Conservation (phyloP, 177 flowering plant genomes). For the Tripterygium wilfordii region DNA sequence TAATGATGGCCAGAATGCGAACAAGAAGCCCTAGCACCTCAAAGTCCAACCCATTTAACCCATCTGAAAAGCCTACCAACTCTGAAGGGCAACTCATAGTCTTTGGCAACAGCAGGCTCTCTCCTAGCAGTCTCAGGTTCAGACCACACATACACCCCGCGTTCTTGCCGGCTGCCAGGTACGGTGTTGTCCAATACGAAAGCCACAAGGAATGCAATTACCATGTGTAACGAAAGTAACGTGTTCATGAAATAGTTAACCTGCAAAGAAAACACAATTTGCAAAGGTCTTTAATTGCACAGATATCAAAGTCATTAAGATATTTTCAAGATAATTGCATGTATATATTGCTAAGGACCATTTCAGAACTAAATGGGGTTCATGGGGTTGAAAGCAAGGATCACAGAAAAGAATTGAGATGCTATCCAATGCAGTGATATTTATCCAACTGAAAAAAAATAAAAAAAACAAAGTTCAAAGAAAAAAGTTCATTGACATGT, state of each 20-base stretch:
- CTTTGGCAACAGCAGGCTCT: conserved; percentile 80
- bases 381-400: too few relatives aligned
- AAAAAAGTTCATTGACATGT: too few relatives aligned
- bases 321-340: too few relatives aligned
- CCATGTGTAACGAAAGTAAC: conserved; percentile 82
- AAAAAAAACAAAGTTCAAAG: too few relatives aligned
- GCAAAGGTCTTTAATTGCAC: conserved; percentile 2
- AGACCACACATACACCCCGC: conserved; percentile 95
- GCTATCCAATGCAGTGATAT: too few relatives aligned
- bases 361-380: too few relatives aligned
- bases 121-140: conserved; percentile 76
- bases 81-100: conserved; percentile 85
- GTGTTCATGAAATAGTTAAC: conserved; percentile 89
- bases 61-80: conserved; percentile 80
- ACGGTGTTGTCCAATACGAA: conserved; percentile 88
- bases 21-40: conserved; percentile 8
- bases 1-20: not conserved
- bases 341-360: too few relatives aligned
- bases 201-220: conserved; percentile 85
- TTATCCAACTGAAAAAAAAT: too few relatives aligned
- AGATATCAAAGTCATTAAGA: too few relatives aligned
- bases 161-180: conserved; percentile 89
- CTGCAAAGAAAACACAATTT: conserved; percentile 47
- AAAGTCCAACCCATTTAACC: conserved; percentile 97
- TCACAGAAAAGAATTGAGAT: too few relatives aligned